phyloP scores from a whole-genome alignment of 2,329 filamentous ascomycete genomes.

The Apiospora arundinis region DNA sequence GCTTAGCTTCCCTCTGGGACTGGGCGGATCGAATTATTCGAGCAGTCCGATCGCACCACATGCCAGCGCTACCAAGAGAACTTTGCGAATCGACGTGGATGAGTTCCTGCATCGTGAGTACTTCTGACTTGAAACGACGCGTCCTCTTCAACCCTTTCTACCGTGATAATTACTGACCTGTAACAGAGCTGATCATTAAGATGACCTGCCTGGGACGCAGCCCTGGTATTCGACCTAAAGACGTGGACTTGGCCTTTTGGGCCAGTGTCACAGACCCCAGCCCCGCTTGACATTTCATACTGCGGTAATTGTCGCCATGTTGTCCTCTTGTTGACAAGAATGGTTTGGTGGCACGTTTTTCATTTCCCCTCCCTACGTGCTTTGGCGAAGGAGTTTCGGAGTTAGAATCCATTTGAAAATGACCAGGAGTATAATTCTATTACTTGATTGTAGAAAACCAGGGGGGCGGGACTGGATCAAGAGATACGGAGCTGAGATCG shows the following conservation, averaged over 20 bases:
- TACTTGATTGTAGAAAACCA: not conserved
- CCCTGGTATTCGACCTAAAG: slow-evolving; percentile 37
- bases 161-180: not conserved
- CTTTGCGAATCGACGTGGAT: slow-evolving; percentile 34
- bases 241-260: slow-evolving; percentile 40
- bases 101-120: slow-evolving; percentile 39
- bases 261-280: slow-evolving; percentile 30
- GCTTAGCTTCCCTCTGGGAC: not conserved
- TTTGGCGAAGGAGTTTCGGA: slow-evolving; percentile 9
- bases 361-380: not conserved
- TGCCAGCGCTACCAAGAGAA: not conserved
- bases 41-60: not conserved
- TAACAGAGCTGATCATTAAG: slow-evolving; percentile 33
- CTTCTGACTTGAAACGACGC: not conserved
- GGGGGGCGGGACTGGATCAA: not conserved
- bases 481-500: no score
- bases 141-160: not conserved
- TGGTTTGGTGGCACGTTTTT: not conserved
- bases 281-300: not conserved
- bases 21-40: not conserved
- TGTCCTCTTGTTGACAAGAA: not conserved
- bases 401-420: not conserved
- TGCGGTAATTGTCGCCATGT: no score
- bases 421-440: not conserved
- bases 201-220: slow-evolving; percentile 38